Evolutionary conservation across 495 filamentous ascomycete genomes (phyloP).

Genomic region (Penicillium simplicissimum): DNA sequence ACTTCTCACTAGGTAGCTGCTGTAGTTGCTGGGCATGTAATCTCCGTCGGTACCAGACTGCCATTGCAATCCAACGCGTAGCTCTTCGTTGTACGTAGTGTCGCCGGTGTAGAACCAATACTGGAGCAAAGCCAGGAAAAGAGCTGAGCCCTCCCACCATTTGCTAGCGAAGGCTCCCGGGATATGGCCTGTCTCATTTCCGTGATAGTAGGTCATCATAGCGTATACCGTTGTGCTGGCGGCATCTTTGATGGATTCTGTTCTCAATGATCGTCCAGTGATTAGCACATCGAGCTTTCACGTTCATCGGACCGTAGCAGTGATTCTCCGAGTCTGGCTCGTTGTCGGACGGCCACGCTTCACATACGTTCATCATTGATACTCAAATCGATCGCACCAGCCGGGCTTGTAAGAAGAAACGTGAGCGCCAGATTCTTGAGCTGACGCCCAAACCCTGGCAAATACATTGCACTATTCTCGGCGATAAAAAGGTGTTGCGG

Average conservation of each 20-base stretch:
- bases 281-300: background rate
- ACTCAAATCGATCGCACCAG: conserved; percentile 20
- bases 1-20: conserved; percentile 35
- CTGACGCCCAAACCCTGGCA: background rate
- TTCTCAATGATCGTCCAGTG: background rate
- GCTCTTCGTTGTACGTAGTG: conserved; percentile 50
- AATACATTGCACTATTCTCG: conserved; percentile 11
- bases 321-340: background rate
- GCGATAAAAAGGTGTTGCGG: no score
- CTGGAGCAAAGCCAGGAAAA: conserved; percentile 51
- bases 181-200: conserved; percentile 61
- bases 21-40: conserved; percentile 50
- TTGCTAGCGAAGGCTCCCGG: conserved; percentile 58
- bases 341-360: background rate
- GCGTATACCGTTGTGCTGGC: conserved; percentile 60
- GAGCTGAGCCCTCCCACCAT: conserved; percentile 81
- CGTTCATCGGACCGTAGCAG: background rate
- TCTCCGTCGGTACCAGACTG: conserved; percentile 50
- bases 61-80: conserved; percentile 50
- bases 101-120: conserved; percentile 62
- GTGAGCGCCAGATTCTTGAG: conserved; percentile 5
- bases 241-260: conserved; percentile 67
- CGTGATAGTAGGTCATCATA: conserved; percentile 70
- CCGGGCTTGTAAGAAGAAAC: conserved; percentile 2
- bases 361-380: conserved; percentile 26